Evolutionary conservation across 2,329 filamentous ascomycete species (phyloP).

Genomic region (Pyrenochaeta sp.): DNA sequence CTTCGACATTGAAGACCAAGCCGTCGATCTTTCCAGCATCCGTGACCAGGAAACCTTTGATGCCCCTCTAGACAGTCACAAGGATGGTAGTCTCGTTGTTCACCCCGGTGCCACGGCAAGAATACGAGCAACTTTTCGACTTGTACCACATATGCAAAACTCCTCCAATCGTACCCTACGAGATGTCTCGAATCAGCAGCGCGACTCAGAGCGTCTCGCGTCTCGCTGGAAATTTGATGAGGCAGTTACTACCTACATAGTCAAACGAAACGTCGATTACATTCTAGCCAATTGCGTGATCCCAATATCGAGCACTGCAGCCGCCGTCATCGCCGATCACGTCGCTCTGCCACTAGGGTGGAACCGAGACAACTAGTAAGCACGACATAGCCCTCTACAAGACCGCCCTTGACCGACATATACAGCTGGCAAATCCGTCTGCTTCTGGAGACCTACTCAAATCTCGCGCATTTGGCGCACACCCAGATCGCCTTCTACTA

Average conservation of each 20-base stretch:
- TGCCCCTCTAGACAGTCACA: background rate
- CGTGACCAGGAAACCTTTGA: constrained; percentile 9
- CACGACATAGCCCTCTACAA: background rate
- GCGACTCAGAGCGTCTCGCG: background rate
- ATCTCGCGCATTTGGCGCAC: background rate
- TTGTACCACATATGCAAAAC: too few relatives aligned
- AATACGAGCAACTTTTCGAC: too few relatives aligned
- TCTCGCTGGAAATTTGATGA: constrained; percentile 6
- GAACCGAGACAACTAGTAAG: constrained; percentile 21
- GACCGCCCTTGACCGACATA: background rate
- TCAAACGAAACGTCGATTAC: constrained; percentile 18
- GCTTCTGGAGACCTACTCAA: constrained; percentile 7
- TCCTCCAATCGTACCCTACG: background rate
- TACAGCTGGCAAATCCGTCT: constrained; percentile 17
- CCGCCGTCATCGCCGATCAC: constrained; percentile 17
- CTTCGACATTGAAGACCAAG: constrained; percentile 1
- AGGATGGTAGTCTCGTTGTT: background rate
- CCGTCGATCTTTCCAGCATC: background rate
- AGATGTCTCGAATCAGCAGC: background rate
- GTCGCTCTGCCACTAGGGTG: constrained; percentile 18
- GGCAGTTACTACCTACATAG: constrained; percentile 12
- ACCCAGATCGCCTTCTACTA: background rate
- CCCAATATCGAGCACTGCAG: background rate
- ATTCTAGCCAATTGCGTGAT: constrained; percentile 16
- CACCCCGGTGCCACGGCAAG: too few relatives aligned